Evolutionary conservation across 768 basidiomycete species (phyloP), one percentile per base, ranked within the genome.

Genomic region (Pleurotus salmoneostramineus): DNA sequence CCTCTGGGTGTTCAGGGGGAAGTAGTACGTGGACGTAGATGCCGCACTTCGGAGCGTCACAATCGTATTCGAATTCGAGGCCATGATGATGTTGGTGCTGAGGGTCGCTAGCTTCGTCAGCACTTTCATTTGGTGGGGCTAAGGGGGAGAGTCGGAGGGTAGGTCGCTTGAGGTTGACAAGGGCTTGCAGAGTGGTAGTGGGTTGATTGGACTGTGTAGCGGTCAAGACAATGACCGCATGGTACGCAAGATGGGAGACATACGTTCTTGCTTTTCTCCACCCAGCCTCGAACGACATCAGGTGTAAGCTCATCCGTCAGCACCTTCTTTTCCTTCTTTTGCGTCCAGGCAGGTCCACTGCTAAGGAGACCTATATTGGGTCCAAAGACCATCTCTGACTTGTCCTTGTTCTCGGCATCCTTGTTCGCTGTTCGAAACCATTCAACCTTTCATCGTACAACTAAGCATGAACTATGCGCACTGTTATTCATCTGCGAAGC

Each of bases 91-190:
- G 84, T 12, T 77, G 69, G 35, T 74, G 68, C 50, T 60, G 50
- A 11, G 32, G 14, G 52, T 55, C 52, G n/a, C 64, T 58, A 21
- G 63, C 58, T 12, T 80, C 79, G 31, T 84, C 81, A 36, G 77
- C 74, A 2, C 76, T 65, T 17, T 55, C 52, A 10, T 10, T 55
- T 11, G 80, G 66, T 8, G 59, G 32, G 3, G 78, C 64, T 15
- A 90, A 75, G 0, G 88, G 92, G 6, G 85, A 86, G 3, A 95
- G 82, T 10, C 88, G 83, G 35, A 98, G 79, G 1, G 92, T 87
- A 0, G 95, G 95, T 4, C 95, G 84, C 68, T 95, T 96, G 64
- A 97, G 84, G 68, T 97, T 98, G 62, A 97, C 94, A 35, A 95
- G 80, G 0, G 95, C 95, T 73, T 97, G 95, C 0, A 98, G 78